Evolutionary conservation across 2,329 filamentous ascomycete species (phyloP).

Genomic region (Paraphoma sp.): DNA sequence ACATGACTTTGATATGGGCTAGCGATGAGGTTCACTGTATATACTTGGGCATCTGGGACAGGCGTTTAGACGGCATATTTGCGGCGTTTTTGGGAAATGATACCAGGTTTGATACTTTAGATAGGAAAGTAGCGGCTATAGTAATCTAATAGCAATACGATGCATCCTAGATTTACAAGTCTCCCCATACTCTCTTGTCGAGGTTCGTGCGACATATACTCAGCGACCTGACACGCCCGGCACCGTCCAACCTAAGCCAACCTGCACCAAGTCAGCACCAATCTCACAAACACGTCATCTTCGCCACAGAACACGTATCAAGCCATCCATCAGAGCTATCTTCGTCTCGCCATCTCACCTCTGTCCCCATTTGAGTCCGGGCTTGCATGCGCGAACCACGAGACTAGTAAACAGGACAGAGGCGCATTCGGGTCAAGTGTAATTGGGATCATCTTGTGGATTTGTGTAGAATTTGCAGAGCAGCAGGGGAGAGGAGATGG

Average conservation of each 20-base stretch:
- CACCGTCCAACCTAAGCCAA: no score
- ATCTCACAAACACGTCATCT: neutral
- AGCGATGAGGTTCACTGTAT: neutral
- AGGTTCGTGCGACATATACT: no score
- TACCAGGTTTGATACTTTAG: neutral
- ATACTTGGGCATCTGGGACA: neutral
- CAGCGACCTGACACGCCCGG: no score
- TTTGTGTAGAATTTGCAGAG: neutral
- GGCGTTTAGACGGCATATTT: neutral
- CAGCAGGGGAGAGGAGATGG: neutral
- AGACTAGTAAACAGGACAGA: neutral
- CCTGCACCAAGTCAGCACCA: neutral
- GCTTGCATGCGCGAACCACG: slow-evolving; percentile 1
- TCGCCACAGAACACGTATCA: neutral
- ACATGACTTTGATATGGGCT: no score
- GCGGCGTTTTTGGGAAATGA: neutral
- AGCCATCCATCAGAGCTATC: slow-evolving; percentile 4
- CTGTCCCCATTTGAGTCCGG: neutral
- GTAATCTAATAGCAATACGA: no score
- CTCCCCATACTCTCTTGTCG: no score
- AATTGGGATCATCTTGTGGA: slow-evolving; percentile 6
- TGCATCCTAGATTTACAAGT: no score
- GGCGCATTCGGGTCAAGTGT: slow-evolving; percentile 7
- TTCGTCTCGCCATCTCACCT: neutral
- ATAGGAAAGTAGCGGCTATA: no score